Evolutionary conservation across 805 yeast genomes (phyloP).

Genomic region (Yamadazyma scolyti): DNA sequence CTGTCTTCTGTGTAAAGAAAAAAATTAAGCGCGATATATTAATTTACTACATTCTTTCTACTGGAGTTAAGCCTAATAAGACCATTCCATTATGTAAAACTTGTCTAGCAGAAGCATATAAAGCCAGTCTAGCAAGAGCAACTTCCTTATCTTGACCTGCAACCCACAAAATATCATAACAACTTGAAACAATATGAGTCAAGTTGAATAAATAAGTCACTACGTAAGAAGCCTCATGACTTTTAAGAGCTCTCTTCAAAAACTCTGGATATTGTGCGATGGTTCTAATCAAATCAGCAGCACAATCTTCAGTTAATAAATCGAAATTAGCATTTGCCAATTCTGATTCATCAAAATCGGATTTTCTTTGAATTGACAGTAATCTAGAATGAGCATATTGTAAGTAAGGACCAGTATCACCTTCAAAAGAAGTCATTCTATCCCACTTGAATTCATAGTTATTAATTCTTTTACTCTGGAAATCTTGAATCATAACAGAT

Average conservation of each 20-base stretch:
- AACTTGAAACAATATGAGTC: constrained; percentile 92
- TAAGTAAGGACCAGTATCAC: constrained; percentile 98
- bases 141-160: constrained; percentile 88
- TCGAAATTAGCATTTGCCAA: constrained; percentile 51
- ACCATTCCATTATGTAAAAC: constrained; percentile 87
- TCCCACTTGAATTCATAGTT: constrained; percentile 97
- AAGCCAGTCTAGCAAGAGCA: constrained; percentile 87
- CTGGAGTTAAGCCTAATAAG: constrained; percentile 93
- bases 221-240: constrained; percentile 87
- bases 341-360: constrained; percentile 42
- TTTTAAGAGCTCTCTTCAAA: constrained; percentile 75
- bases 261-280: constrained; percentile 91
- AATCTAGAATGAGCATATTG: constrained; percentile 98
- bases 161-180: constrained; percentile 95
- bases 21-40: too few relatives aligned
- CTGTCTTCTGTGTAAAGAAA: too few relatives aligned
- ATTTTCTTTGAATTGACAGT: constrained; percentile 88
- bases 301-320: constrained; percentile 67
- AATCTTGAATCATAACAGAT: constrained; percentile 98
- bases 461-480: constrained; percentile 95
- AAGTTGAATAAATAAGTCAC: constrained; percentile 91
- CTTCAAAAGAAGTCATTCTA: constrained; percentile 96
- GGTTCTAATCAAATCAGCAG: constrained; percentile 66
- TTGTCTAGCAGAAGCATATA: constrained; percentile 86
- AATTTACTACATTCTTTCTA: constrained; percentile 88